Percentiles rank a stretch among this genome's conserved stretches.
Evolutionary conservation across 2,329 filamentous ascomycete species (phyloP).

Genomic region (Ceratocystis ficicola): DNA sequence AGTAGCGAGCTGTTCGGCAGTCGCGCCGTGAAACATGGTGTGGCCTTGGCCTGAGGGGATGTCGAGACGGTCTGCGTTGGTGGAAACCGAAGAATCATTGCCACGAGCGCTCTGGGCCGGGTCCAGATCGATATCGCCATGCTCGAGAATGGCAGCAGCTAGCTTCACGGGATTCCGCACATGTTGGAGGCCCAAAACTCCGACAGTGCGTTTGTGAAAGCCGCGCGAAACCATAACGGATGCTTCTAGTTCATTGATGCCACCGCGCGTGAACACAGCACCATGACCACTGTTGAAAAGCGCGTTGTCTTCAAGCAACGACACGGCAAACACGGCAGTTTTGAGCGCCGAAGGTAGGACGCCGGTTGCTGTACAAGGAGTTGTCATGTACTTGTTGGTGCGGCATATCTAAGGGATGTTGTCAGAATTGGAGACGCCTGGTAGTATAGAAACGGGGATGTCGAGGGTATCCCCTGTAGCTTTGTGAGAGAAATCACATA

Average conservation of each 20-base stretch:
- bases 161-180: constrained; percentile 73
- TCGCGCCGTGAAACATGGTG: constrained; percentile 52
- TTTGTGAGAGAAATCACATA: constrained; percentile 27
- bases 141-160: constrained; percentile 56
- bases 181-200: constrained; percentile 57
- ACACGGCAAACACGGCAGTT: constrained; percentile 62
- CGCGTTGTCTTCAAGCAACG: constrained; percentile 62
- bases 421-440: not conserved
- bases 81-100: not conserved
- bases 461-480: no score
- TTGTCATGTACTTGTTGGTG: constrained; percentile 38
- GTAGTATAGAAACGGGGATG: not conserved
- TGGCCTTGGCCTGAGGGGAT: constrained; percentile 54
- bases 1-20: constrained; percentile 56
- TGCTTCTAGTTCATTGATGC: constrained; percentile 74
- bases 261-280: constrained; percentile 74
- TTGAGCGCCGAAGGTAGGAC: constrained; percentile 52
- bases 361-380: constrained; percentile 23
- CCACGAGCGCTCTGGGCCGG: constrained; percentile 26
- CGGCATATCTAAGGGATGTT: constrained; percentile 32
- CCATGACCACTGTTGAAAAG: constrained; percentile 78
- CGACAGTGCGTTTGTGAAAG: constrained; percentile 62
- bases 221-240: constrained; percentile 72
- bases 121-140: constrained; percentile 50
- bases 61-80: constrained; percentile 27